phyloP scores from a whole-genome alignment of 495 filamentous ascomycete species.

The Annulohypoxylon stygium region DNA sequence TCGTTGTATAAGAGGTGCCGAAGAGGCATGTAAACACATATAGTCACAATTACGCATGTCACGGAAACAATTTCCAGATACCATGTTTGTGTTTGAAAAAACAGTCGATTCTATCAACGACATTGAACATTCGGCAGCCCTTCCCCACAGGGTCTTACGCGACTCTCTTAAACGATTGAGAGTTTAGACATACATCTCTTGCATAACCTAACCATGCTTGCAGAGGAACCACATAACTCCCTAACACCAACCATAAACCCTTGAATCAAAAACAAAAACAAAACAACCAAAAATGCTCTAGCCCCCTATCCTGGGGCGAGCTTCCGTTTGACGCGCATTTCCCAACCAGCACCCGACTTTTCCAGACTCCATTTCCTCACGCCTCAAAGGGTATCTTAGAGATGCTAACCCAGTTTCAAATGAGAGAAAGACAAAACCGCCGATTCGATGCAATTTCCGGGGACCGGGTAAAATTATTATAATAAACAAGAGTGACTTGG shows the following conservation, averaged over 20 bases:
- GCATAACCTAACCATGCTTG: not conserved
- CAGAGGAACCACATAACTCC: not conserved
- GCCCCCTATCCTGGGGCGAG: constrained; percentile 4
- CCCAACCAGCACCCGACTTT: constrained; percentile 3
- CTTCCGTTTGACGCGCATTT: not conserved
- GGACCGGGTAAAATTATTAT: not conserved
- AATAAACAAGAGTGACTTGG: constrained; percentile 7
- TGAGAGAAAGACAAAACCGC: constrained; percentile 24
- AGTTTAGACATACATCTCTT: not conserved
- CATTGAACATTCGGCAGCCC: constrained; percentile 2
- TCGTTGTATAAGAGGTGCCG: not conserved
- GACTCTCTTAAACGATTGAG: not conserved
- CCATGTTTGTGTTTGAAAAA: constrained; percentile 8
- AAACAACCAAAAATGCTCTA: constrained; percentile 5
- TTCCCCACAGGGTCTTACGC: constrained; percentile 14
- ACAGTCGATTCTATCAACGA: constrained; percentile 29
- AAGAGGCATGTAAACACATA: not conserved
- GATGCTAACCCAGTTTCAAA: constrained; percentile 21
- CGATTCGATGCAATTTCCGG: constrained; percentile 23
- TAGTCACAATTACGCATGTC: not conserved
- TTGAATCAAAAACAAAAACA: not conserved
- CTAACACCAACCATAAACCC: not conserved
- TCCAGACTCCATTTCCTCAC: constrained; percentile 28
- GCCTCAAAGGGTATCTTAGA: constrained; percentile 39
- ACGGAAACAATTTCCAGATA: not conserved